phyloP scores from a whole-genome alignment of 768 basidiomycete genomes.

The Royoungia palumana region DNA sequence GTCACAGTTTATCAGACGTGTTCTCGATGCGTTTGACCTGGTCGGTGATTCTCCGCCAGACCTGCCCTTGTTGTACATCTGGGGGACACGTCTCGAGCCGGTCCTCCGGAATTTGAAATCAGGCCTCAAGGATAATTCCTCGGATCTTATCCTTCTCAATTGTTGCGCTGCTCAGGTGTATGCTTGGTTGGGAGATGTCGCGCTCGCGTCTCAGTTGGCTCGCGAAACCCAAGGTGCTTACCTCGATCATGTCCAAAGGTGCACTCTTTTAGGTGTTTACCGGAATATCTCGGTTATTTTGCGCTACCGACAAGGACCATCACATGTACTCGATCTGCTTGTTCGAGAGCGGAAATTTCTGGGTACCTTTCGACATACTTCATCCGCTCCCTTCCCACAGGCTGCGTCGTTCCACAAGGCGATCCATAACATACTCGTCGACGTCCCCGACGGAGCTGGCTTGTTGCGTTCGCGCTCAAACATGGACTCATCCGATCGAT shows the following conservation, averaged over 20 bases:
- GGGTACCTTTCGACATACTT: conserved; percentile 17
- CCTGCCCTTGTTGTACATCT: conserved; percentile 25
- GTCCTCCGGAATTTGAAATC: conserved; percentile 30
- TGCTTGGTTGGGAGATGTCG: conserved; percentile 38
- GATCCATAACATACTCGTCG: conserved; percentile 26
- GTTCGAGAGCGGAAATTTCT: conserved; percentile 38
- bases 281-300: conserved; percentile 37
- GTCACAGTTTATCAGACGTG: conserved; percentile 26
- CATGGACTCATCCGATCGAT: conserved; percentile 28
- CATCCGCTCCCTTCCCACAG: conserved; percentile 5
- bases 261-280: conserved; percentile 31
- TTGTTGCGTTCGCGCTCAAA: conserved; percentile 21
- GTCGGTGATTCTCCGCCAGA: conserved; percentile 12
- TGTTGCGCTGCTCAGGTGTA: conserved; percentile 32
- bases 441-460: conserved; percentile 32
- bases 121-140: conserved; percentile 18
- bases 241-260: conserved; percentile 20
- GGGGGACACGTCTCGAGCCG: conserved; percentile 38
- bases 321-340: conserved; percentile 38
- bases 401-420: conserved; percentile 28
- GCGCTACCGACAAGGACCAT: conserved; percentile 31
- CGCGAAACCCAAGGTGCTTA: conserved; percentile 23
- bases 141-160: conserved; percentile 16
- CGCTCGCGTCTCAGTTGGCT: conserved; percentile 31
- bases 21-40: conserved; percentile 16